These are phyloP conservation scores for Climacium dendroides DNA, from an alignment of 225 moss, liverwort and hornwort genomes.

Conservation along the genomic window DNA sequence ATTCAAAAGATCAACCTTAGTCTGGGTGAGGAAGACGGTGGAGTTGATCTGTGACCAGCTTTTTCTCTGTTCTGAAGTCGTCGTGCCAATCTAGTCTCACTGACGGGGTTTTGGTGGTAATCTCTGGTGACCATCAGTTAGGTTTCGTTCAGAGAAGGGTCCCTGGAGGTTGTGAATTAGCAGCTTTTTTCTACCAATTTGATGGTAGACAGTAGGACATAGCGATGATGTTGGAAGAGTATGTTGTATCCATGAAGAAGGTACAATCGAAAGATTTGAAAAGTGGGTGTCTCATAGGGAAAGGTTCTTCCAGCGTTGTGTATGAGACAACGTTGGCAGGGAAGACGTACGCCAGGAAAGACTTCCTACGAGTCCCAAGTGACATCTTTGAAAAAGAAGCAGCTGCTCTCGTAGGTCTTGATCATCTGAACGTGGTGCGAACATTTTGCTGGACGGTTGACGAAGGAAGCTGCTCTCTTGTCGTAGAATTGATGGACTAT, in stretches of 20 bases:
- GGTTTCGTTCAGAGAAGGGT: neutral
- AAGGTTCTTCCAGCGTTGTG: neutral
- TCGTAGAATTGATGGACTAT: conserved; percentile 2
- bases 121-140: neutral
- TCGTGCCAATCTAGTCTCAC: neutral
- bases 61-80: neutral
- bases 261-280: neutral
- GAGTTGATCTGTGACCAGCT: neutral
- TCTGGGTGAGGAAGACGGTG: neutral
- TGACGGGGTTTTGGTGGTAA: neutral
- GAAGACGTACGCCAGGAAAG: neutral
- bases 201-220: neutral
- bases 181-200: neutral
- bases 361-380: neutral
- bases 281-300: neutral
- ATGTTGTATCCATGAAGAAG: neutral
- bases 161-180: neutral
- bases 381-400: neutral
- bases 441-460: neutral
- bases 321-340: conserved; percentile 10
- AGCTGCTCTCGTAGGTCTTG: neutral
- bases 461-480: conserved; percentile 13
- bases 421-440: neutral
- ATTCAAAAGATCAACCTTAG: neutral
- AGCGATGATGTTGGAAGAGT: neutral